phyloP scores from a whole-genome alignment of 148 eudicot species.

The Pharnaceum exiguum region DNA sequence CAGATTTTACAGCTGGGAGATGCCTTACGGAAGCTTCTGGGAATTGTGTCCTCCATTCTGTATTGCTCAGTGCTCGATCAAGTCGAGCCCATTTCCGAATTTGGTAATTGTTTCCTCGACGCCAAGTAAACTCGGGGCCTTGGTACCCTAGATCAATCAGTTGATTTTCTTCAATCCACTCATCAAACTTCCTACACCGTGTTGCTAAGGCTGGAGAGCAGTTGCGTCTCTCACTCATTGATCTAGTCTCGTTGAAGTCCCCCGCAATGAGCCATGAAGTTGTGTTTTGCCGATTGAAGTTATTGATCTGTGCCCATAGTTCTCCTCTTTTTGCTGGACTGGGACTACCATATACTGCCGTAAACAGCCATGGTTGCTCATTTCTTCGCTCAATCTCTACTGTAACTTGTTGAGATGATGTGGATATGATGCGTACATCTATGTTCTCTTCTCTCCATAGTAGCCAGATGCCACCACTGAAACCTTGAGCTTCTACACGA shows the following conservation, averaged over 20 bases:
- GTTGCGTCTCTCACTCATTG: background rate
- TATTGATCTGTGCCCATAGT: background rate
- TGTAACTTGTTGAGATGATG: background rate
- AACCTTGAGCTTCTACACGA: background rate
- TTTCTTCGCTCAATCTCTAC: background rate
- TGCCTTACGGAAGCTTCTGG: background rate
- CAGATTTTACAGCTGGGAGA: background rate
- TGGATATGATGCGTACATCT: background rate
- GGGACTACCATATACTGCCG: background rate
- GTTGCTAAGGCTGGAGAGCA: background rate
- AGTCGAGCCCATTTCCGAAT: background rate
- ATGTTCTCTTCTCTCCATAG: background rate
- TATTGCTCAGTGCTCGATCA: background rate
- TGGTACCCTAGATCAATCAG: background rate
- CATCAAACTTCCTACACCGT: background rate
- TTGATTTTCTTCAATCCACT: background rate
- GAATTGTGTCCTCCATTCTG: background rate
- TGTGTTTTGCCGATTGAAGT: background rate
- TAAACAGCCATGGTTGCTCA: background rate
- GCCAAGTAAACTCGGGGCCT: background rate
- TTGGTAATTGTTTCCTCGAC: background rate
- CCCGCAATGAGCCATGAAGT: background rate
- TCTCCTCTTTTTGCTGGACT: background rate
- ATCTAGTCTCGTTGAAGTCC: background rate
- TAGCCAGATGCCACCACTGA: background rate